Evolutionary conservation across 345 rosid species (phyloP), one percentile per base, ranked within the genome.

Genomic region (Gossypium stocksii): DNA sequence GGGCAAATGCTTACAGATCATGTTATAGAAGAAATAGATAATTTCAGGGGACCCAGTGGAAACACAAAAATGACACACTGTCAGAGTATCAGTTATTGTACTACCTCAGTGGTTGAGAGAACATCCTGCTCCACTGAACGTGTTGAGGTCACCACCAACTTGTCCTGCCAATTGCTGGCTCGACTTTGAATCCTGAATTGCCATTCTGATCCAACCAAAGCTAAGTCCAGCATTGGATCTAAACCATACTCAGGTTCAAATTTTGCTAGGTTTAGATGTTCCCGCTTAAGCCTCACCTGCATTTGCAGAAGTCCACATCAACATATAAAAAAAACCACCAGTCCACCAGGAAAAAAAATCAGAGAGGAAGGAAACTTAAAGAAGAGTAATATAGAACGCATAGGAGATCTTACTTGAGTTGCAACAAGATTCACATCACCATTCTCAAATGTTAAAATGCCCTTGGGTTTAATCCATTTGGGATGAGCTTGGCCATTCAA

Each of bases 371-470:
- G 16, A 66, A 7, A 77, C 15, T 72, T 29, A 17, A 19, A 54
- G 12, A 70, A 19, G 43, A 48, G 52, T 27, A 54, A 48, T 25
- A n/a, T 16, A 77, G 63, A 57, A 69, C 41, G 29, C 72, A 61
- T n/a, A 71, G 43, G 75, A 81, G 61, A 57, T 58, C 83, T 84
- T 80, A 88, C 99, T 86, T 95, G 98, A 77, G 98, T 93, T 58
- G 98, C 97, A 80, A 93, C 99, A 62, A 95, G 99, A 87, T 90
- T 93, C 82, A 95, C 93, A 84, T 95, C 98, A 76, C 99, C 99
- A 74, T 95, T 95, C 84, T 95, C 98, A 77, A 95, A 93, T 25
- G 87, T 80, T n/a, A 95, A 87, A 84, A 88, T 79, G 83, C 99
- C 98, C 84, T 85, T 90, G 70, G 98, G 99, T 82, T 88, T 93